Base-by-base conservation (phyloP, 2,329 filamentous ascomycete species). In the Fusarium brevicatenulatum region DNA sequence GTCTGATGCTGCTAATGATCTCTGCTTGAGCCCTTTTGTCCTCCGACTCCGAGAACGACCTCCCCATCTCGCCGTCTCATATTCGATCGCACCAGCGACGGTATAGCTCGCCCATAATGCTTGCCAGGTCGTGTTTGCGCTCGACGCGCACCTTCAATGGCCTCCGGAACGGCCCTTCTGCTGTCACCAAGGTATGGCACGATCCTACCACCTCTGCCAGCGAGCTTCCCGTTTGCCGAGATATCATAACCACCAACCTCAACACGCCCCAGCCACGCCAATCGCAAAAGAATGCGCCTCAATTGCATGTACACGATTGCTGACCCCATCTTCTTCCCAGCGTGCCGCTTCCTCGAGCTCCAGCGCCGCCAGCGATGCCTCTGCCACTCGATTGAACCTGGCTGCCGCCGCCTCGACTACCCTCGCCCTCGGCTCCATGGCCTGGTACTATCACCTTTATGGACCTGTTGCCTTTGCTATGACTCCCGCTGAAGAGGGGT, bases 401-500 rank as follows among this genome's bases (percentile, higher is more conserved):
- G 93, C 95, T 82, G 94, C 94, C 81, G 90, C 91, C 80, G 93
- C 93, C 82, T 95, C 96, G 78, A 97, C 95, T 78, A 91, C 92
- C 79, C 89, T 95, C 81, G 94, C 95, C 79, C 87, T 94, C 84
- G 95, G 95, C 80, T 95, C 95, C 77, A 91, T 95, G 80, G 95
- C 94, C 79, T 98, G 95, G 95, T 98, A 98, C 88, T 97, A 95
- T 85, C 94, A 97, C 86, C 91, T 97, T 79, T 98, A 97, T 85
- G 96, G 95, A 81, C 91, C 93, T 79, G 91, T 93, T 79, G 92
- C 93, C 72, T 90, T 94, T 84, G 96, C 96, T 79, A 93, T 93
- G 91, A 95, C 95, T 79, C 95, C 94, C 74, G 93, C 93, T 81
- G 96, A 99, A 88, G 96, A 99, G 91, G 96, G 96, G 96, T 99